These are phyloP conservation scores for Aspergillus heteromorphus DNA, from an alignment of 495 filamentous ascomycete genomes.

Conservation along the genomic window DNA sequence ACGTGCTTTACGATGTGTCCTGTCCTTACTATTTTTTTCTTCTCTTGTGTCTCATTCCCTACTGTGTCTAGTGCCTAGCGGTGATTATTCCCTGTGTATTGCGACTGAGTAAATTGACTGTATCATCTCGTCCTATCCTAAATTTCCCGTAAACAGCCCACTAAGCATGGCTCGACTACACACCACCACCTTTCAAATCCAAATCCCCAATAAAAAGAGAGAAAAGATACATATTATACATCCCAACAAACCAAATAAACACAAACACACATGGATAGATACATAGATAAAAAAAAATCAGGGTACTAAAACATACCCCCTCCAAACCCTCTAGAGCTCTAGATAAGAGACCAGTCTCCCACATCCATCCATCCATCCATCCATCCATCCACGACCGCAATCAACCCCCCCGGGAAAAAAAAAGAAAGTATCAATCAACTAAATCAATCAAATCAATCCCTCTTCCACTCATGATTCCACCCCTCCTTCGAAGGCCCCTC, in stretches of 20 bases:
- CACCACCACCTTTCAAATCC: neutral
- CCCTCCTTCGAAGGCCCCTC: slow-evolving; percentile 66
- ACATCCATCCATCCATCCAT: too few species aligned
- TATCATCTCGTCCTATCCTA: neutral
- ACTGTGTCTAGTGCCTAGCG: slow-evolving; percentile 1
- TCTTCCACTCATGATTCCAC: slow-evolving; percentile 69
- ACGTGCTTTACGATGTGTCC: neutral
- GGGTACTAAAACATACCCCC: too few species aligned
- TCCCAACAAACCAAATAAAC: neutral
- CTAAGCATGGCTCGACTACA: neutral
- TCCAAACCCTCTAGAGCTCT: too few species aligned
- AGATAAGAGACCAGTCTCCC: too few species aligned
- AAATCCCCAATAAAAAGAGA: neutral
- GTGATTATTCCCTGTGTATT: neutral
- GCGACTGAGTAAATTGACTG: neutral
- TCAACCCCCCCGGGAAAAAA: too few species aligned
- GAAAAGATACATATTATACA: neutral
- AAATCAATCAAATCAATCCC: slow-evolving; percentile 5
- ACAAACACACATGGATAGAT: neutral
- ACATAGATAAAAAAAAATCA: slow-evolving; percentile 10
- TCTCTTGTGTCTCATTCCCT: neutral
- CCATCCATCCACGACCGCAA: neutral
- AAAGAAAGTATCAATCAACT: neutral
- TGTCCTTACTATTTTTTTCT: neutral
- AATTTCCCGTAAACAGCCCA: too few species aligned